These are phyloP conservation scores for Monilinia polystroma DNA, from an alignment of 2,329 filamentous ascomycete genomes.

Conservation along the genomic window DNA sequence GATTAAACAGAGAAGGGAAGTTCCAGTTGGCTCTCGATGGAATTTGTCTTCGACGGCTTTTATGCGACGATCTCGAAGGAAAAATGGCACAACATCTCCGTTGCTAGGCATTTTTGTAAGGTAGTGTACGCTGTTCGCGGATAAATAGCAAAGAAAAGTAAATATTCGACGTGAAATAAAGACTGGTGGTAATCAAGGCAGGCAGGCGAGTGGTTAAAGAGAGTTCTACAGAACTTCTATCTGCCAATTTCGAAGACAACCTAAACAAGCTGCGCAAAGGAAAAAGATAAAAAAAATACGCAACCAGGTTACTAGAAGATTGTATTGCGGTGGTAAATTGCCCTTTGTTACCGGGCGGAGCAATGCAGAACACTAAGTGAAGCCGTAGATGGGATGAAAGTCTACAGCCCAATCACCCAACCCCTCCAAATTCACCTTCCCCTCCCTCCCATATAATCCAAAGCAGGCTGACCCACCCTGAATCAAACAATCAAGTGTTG, in stretches of 20 bases:
- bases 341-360: not conserved
- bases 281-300: not conserved
- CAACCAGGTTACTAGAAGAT: not conserved
- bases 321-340: not conserved
- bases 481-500: not conserved
- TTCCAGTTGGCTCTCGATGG: conserved; percentile 11
- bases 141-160: not conserved
- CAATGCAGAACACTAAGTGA: not conserved
- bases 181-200: not conserved
- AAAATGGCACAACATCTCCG: not conserved
- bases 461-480: not conserved
- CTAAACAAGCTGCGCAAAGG: not conserved
- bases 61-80: conserved; percentile 10
- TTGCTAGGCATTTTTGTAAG: not conserved
- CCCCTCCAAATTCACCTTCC: conserved; percentile 2
- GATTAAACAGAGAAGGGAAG: not conserved
- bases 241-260: not conserved
- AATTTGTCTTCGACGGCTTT: conserved; percentile 10
- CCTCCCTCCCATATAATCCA: not conserved
- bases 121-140: not conserved
- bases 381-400: not conserved
- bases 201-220: not conserved
- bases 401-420: not conserved
- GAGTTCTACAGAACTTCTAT: not conserved
- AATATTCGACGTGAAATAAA: not conserved